A percentile compares a stretch with the other conserved stretches of the same genome.
Conservation (phyloP, 306 rosid genomes). For the peach (Prunus persica) region DNA sequence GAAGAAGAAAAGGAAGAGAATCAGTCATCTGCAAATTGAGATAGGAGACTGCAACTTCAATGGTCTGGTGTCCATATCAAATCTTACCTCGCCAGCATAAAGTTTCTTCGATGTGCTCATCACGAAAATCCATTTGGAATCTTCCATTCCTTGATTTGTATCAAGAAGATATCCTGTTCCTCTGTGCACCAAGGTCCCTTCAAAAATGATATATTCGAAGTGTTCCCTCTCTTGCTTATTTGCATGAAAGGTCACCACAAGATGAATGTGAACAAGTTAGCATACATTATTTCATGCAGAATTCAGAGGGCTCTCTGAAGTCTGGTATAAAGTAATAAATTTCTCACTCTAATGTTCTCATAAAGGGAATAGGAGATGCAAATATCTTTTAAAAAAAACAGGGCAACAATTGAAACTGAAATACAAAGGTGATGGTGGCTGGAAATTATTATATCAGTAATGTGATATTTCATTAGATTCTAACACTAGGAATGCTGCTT, state of each 20-base stretch:
- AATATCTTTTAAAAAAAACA: too few species aligned
- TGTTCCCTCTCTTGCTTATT: constrained; percentile 37
- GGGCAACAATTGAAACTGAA: too few species aligned
- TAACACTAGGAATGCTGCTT: too few species aligned
- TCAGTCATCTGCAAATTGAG: neutral
- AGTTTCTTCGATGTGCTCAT: constrained; percentile 34
- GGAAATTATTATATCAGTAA: too few species aligned
- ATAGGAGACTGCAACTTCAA: neutral
- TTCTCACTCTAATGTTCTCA: too few species aligned
- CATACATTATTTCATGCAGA: neutral
- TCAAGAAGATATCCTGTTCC: constrained; percentile 30
- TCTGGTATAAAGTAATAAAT: too few species aligned
- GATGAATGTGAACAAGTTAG: neutral
- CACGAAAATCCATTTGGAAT: constrained; percentile 41
- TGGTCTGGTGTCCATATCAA: neutral
- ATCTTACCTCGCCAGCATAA: constrained; percentile 33
- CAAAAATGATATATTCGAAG: constrained; percentile 32
- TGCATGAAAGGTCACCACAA: constrained; percentile 6
- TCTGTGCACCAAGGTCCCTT: constrained; percentile 35
- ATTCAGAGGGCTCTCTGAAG: too few species aligned
- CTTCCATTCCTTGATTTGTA: constrained; percentile 24
- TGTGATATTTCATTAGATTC: too few species aligned
- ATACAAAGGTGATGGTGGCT: too few species aligned
- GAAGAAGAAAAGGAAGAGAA: neutral
- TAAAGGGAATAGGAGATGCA: too few species aligned